A percentile compares a stretch with the other conserved stretches of the same genome.
Conservation (phyloP, 495 filamentous ascomycete genomes). For the Hypoxylon crocopeplum region DNA sequence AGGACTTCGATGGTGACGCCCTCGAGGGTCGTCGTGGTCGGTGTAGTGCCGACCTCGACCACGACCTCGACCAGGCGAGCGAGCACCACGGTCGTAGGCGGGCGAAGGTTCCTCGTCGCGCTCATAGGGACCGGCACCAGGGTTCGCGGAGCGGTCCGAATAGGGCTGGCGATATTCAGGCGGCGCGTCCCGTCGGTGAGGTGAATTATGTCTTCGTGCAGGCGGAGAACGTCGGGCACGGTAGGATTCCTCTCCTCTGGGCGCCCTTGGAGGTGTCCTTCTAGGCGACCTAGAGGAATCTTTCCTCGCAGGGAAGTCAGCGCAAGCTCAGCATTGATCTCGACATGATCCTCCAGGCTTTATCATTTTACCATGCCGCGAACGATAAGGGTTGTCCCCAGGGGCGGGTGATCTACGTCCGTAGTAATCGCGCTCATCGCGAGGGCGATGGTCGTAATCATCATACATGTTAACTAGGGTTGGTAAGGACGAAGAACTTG, state of each 20-base stretch:
- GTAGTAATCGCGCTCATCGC: slow-evolving; percentile 46
- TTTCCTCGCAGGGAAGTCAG: slow-evolving; percentile 47
- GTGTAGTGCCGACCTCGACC: slow-evolving; percentile 29
- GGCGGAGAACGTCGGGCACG: too few relatives aligned
- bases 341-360: slow-evolving; percentile 46
- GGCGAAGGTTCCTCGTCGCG: too few relatives aligned
- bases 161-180: too few relatives aligned
- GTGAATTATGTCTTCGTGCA: too few relatives aligned
- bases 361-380: slow-evolving; percentile 60
- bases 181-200: too few relatives aligned
- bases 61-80: slow-evolving; percentile 5
- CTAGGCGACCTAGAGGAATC: slow-evolving; percentile 46
- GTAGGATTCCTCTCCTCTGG: too few relatives aligned
- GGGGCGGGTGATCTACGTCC: slow-evolving; percentile 39
- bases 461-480: slow-evolving; percentile 34
- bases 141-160: too few relatives aligned
- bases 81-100: too few relatives aligned
- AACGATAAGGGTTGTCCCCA: slow-evolving; percentile 43
- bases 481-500: too few relatives aligned
- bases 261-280: slow-evolving; percentile 37
- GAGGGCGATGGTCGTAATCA: slow-evolving; percentile 38
- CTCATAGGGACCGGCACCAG: too few relatives aligned
- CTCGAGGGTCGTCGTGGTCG: slow-evolving; percentile 22
- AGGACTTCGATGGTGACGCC: slow-evolving; percentile 27
- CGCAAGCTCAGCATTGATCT: slow-evolving; percentile 47